phyloP scores from a whole-genome alignment of 2,329 filamentous ascomycete species.

The Chaetomiaceae sp. region DNA sequence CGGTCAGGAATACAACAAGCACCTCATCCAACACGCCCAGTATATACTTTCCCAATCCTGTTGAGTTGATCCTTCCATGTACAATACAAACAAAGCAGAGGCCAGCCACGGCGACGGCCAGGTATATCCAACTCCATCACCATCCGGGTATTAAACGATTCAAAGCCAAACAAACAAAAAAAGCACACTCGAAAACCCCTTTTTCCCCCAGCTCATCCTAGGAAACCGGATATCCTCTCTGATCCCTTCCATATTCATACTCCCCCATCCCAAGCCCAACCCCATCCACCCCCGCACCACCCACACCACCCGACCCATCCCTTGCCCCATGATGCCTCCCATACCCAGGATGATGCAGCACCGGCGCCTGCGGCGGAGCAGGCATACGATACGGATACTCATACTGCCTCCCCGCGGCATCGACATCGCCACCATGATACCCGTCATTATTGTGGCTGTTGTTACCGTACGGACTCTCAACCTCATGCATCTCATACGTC shows the following conservation, averaged over 20 bases:
- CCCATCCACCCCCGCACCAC: background rate
- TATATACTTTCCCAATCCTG: background rate
- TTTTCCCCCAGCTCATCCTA: background rate
- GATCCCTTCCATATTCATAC: background rate
- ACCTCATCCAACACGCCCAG: background rate
- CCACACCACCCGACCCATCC: constrained; percentile 20
- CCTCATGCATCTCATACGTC: constrained; percentile 47
- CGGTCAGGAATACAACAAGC: background rate
- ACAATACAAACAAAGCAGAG: background rate
- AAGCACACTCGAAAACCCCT: background rate
- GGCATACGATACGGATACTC: constrained; percentile 22
- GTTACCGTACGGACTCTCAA: constrained; percentile 33
- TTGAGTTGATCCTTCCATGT: background rate
- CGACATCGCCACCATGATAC: constrained; percentile 27
- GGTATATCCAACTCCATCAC: constrained; percentile 16
- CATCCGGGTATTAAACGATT: constrained; percentile 18
- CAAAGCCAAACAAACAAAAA: background rate
- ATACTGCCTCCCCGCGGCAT: background rate
- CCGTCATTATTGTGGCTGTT: no score
- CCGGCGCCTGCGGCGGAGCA: constrained; percentile 34
- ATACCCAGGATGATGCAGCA: constrained; percentile 45
- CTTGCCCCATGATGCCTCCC: constrained; percentile 33
- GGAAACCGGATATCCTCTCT: background rate
- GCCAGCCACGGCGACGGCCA: background rate
- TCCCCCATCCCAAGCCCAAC: constrained; percentile 2